phyloP scores from a whole-genome alignment of 495 filamentous ascomycete species.

The Saxophila tyrrhenica region DNA sequence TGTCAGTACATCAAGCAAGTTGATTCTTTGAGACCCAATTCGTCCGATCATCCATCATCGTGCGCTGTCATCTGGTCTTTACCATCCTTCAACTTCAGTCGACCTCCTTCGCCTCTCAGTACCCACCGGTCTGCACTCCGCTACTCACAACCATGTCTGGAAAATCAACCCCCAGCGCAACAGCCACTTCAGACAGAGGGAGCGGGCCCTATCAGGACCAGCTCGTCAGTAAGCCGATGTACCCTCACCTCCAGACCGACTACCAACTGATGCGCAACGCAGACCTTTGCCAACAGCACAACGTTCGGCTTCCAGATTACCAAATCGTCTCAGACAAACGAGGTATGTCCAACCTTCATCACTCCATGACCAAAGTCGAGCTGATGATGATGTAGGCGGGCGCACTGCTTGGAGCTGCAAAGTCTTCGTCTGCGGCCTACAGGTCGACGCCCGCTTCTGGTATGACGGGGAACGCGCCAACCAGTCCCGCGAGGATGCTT shows the following conservation, averaged over 20 bases:
- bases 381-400: conserved; percentile 46
- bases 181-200: not conserved
- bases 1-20: conserved; percentile 6
- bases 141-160: not conserved
- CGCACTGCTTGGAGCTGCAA: conserved; percentile 82
- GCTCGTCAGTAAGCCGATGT: not conserved
- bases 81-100: not conserved
- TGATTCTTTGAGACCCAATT: conserved; percentile 7
- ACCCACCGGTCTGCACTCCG: not conserved
- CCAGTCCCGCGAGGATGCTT: conserved; percentile 84
- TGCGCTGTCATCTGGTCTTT: not conserved
- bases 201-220: not conserved
- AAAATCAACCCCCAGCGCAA: not conserved
- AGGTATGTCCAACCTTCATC: conserved; percentile 8
- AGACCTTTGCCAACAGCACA: conserved; percentile 11
- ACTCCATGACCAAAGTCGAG: too few relatives aligned
- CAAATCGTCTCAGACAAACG: conserved; percentile 22
- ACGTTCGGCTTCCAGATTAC: conserved; percentile 13
- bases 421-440: conserved; percentile 47
- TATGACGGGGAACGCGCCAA: conserved; percentile 79
- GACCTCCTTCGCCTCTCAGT: not conserved
- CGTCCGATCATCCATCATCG: not conserved
- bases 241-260: not conserved
- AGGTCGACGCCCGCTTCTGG: conserved; percentile 66
- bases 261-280: not conserved